Evolutionary conservation across 805 yeast species (phyloP), one percentile per base, ranked within the genome.

Genomic region (Blastobotrys attinorum): DNA sequence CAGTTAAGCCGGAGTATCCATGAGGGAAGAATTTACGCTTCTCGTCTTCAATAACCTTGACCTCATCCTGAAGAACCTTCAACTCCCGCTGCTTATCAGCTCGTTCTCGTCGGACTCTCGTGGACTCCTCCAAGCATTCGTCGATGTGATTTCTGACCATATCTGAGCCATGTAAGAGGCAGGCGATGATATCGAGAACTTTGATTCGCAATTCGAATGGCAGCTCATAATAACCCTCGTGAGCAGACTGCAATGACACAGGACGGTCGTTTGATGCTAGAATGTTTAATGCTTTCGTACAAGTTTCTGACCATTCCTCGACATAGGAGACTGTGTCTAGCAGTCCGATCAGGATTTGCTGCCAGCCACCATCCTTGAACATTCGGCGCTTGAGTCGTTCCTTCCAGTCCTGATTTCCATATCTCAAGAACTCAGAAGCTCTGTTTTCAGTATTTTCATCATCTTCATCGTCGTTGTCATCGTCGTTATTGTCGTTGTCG

Each of bases 291-390:
- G 81, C 72, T 25, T 71, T 67, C 4, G 62, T 64, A 39, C 82
- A 77, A 17, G 70, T 69, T 1, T 66, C 63, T 21, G 66, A 57
- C 63, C 75, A 82, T 11, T 71, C 72, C 1, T 79, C 76, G 32
- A 79, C 69, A 50, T 78, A 71, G 37, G 77, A 77, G 13, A 77
- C 76, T 39, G 71, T 67, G 17, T 78, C 76, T 34, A 89, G 69
- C 2, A 88, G 68, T 25, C 96, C 96, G 39, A 88, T 60, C 35
- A 89, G 61, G 35, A 83, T 74, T 33, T 82, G 71, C 53, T 86
- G 81, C 96, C 97, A 90, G 43, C 77, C 78, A 3, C 96, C 95
- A 54, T 86, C 88, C 53, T 73, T 77, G 60, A 84, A 92, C 49
- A 75, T 75, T 43, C 96, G 76, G 44, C 76, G 79, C 11, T 79